Evolutionary conservation across 768 basidiomycete species (phyloP), one percentile per base, ranked within the genome.

Genomic region (Paxillus involutus): DNA sequence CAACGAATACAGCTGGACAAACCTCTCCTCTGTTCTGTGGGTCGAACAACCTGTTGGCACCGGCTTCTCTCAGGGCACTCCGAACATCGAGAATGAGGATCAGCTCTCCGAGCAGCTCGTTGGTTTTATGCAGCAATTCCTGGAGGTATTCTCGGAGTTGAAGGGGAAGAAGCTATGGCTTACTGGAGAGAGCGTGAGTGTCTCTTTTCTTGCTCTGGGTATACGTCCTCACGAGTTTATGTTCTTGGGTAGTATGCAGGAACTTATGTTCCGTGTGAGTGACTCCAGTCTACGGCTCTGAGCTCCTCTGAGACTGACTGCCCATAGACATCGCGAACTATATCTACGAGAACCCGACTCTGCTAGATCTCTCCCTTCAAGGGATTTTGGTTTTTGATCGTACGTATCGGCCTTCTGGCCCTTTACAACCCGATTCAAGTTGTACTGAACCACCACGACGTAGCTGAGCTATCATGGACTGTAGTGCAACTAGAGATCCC

Each of bases 1-100:
- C 6, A 91, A 89, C 49, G 76, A 85, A 58, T 79, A 77, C 59
- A 88, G 86, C 66, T 91, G 89, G 89, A 90, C 89, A 0, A 91
- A 90, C 61, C 74, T 91, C 8, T 88, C 87, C 2, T 88, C 84
- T 51, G 69, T 89, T 7, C 71, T 90, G 16, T 91, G 80, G 76
- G 80, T 91, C 11, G 89, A 91, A 58, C 89, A 90, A 58, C 89
- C 89, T 3, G 83, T 91, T 30, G 89, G 89, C 5, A 90, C 88
- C 5, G 89, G 89, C 0, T 91, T 84, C 66, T 86, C 86, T 3
- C 85, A 86, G 55, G 89, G 89, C 16, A 73, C 56, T 13, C 87
- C 89, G 0, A 81, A 84, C 53, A 83, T 84, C 37, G 68, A 75
- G 66, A 79, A 80, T 19, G 80, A 89, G 58, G 57, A 80, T 47